These are phyloP conservation scores for Cerrena zonata DNA, from an alignment of 1,284 basidiomycete species.

Conservation along the genomic window DNA sequence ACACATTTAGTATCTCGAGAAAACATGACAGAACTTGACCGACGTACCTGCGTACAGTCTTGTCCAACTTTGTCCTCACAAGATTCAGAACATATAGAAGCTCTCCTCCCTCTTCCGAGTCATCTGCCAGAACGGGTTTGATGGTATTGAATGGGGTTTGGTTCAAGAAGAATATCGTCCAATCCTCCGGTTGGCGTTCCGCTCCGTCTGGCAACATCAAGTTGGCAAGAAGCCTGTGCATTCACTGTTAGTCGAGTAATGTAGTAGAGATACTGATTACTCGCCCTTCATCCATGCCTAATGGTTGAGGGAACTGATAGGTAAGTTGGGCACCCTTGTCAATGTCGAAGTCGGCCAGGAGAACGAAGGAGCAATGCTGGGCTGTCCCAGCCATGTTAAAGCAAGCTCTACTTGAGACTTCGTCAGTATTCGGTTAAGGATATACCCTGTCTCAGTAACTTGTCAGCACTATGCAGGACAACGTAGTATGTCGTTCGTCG, in stretches of 20 bases:
- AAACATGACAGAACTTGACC: conserved; percentile 1
- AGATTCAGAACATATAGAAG: conserved; percentile 89
- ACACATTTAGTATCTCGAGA: conserved; percentile 6
- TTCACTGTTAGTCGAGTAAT: background rate
- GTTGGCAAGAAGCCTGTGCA: conserved; percentile 79
- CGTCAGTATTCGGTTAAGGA: too few relatives aligned
- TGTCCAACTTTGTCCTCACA: conserved; percentile 93
- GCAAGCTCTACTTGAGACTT: too few relatives aligned
- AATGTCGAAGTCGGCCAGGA: conserved; percentile 94
- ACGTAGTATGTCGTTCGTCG: too few relatives aligned
- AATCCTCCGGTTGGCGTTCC: conserved; percentile 89
- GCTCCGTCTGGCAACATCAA: conserved; percentile 98
- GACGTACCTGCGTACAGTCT: conserved; percentile 72
- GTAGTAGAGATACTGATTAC: conserved; percentile 19
- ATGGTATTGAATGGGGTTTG: conserved; percentile 85
- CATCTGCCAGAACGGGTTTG: conserved; percentile 65
- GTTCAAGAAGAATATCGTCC: conserved; percentile 97
- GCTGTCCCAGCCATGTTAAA: conserved; percentile 34
- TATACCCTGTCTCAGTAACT: too few relatives aligned
- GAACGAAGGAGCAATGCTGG: conserved; percentile 83
- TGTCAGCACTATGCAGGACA: too few relatives aligned
- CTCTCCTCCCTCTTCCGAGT: conserved; percentile 40
- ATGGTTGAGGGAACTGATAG: conserved; percentile 88
- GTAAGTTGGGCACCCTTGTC: conserved; percentile 85
- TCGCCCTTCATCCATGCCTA: conserved; percentile 88